Evolutionary conservation across 768 basidiomycete genomes (phyloP).

Genomic region (Hypsizygus marmoreus): DNA sequence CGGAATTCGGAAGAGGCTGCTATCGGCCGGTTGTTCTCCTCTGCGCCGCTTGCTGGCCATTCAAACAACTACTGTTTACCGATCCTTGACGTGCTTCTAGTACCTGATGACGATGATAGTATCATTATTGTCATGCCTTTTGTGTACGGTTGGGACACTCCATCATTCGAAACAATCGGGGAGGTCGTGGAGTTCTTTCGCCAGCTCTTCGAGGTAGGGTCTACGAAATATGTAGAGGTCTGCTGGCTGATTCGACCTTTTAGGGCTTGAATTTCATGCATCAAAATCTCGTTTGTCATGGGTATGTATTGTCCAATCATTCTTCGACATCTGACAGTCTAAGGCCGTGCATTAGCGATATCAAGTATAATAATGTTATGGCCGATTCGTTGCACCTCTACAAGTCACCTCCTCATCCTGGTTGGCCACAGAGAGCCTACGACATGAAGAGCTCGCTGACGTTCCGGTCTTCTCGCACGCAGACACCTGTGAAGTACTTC

Average conservation of each 20-base stretch:
- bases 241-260: not conserved
- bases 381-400: not conserved
- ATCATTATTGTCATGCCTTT: constrained; percentile 25
- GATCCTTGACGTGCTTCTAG: constrained; percentile 21
- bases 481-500: constrained; percentile 19
- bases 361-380: constrained; percentile 7
- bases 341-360: constrained; percentile 6
- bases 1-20: constrained; percentile 26
- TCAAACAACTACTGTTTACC: constrained; percentile 31
- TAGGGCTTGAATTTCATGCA: constrained; percentile 40
- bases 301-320: constrained; percentile 22
- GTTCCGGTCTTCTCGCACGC: constrained; percentile 18
- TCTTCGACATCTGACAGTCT: not conserved
- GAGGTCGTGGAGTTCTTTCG: constrained; percentile 33
- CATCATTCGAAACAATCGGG: constrained; percentile 30
- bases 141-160: constrained; percentile 14
- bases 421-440: not conserved
- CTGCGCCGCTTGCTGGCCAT: constrained; percentile 5
- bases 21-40: constrained; percentile 26
- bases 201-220: constrained; percentile 31
- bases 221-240: constrained; percentile 6
- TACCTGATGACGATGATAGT: constrained; percentile 16
- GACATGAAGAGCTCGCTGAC: constrained; percentile 15
- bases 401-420: not conserved
- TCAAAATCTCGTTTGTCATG: constrained; percentile 32